phyloP scores from a whole-genome alignment of 192 early-diverging fungal species.

The Radiomyces spectabilis region DNA sequence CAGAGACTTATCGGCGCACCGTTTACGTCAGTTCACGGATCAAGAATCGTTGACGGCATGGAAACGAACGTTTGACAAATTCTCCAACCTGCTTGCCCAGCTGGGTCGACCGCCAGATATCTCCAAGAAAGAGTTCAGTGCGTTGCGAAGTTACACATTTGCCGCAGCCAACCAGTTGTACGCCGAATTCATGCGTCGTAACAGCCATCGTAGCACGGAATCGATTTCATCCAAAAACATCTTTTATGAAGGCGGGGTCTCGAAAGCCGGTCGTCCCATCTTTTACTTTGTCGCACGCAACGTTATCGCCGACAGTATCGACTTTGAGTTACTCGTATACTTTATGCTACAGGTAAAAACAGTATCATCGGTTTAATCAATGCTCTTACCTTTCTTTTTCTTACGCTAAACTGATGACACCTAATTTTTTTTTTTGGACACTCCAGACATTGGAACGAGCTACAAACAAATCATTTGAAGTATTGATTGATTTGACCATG shows the following conservation, averaged over 20 bases:
- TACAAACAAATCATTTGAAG: conserved; percentile 63
- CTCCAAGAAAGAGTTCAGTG: conserved; percentile 41
- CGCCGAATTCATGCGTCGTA: conserved; percentile 66
- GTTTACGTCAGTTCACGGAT: conserved; percentile 32
- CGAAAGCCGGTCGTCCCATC: conserved; percentile 66
- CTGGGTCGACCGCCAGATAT: conserved; percentile 80
- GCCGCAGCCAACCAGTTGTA: conserved; percentile 41
- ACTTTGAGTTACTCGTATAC: conserved; percentile 81
- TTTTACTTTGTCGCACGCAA: conserved; percentile 81
- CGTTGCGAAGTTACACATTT: conserved; percentile 38
- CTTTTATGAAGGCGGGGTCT: conserved; percentile 77
- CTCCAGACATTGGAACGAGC: conserved; percentile 61
- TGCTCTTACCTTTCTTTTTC: not conserved
- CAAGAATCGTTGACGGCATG: conserved; percentile 35
- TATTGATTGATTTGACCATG: conserved; percentile 78
- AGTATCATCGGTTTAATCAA: conserved; percentile 8
- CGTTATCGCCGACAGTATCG: conserved; percentile 64
- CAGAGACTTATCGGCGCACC: conserved; percentile 51
- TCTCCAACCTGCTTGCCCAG: conserved; percentile 79
- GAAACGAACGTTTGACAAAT: conserved; percentile 67
- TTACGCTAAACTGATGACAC: not conserved
- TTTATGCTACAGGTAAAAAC: conserved; percentile 54
- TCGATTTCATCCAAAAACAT: conserved; percentile 59
- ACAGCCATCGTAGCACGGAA: conserved; percentile 59
- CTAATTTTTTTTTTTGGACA: conserved; percentile 4